Conservation (phyloP, 2,329 filamentous ascomycete species). For the Trichoderma semiorbis region DNA sequence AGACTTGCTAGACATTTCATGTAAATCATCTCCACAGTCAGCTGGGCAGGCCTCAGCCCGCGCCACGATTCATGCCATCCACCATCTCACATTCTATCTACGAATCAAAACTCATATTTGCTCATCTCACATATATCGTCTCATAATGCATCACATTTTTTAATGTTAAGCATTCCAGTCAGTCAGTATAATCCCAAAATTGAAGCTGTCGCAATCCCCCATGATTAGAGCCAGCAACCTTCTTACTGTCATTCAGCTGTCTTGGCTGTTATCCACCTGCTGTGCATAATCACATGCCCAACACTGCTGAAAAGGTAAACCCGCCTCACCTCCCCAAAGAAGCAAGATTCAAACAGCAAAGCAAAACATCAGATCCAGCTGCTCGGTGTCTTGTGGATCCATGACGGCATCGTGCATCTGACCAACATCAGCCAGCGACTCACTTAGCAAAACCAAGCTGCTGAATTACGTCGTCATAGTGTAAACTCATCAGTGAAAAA, state of each 20-base stretch:
- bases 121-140: neutral
- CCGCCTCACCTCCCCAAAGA: neutral
- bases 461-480: neutral
- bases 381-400: constrained; percentile 6
- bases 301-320: neutral
- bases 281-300: neutral
- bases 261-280: neutral
- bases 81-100: neutral
- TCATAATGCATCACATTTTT: too few species aligned
- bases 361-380: constrained; percentile 1
- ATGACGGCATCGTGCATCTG: constrained; percentile 18
- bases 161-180: too few species aligned
- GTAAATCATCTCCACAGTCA: neutral
- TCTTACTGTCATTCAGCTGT: neutral
- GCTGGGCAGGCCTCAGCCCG: neutral
- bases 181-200: too few species aligned
- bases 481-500: neutral
- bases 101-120: neutral
- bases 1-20: neutral
- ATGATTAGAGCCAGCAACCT: neutral
- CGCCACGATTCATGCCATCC: neutral
- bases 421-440: neutral
- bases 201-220: neutral
- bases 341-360: neutral
- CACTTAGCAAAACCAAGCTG: neutral